phyloP scores from a whole-genome alignment of 345 rosid genomes.

The Arabis hirsuta region DNA sequence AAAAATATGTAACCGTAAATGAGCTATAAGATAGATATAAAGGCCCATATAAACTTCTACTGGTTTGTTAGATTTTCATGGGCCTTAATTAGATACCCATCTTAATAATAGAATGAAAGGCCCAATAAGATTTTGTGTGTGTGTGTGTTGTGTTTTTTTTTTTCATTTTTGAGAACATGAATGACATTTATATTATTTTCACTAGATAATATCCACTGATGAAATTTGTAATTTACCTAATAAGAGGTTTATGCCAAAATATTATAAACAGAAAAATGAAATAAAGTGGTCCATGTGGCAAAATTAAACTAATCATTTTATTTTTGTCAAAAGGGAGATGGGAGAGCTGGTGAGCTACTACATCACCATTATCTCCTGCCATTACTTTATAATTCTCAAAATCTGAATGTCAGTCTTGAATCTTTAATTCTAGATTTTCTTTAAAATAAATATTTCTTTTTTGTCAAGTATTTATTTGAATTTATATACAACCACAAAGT shows the following conservation, averaged over 20 bases:
- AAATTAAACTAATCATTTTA: conserved; percentile 26
- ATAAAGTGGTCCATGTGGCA: conserved; percentile 34
- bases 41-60: neutral
- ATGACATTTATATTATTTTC: neutral
- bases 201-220: neutral
- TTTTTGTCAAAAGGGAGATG: conserved; percentile 40
- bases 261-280: neutral
- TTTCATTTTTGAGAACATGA: neutral
- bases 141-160: conserved; percentile 28
- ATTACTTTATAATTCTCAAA: conserved; percentile 24
- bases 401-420: conserved; percentile 29
- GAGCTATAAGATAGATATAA: neutral
- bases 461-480: neutral
- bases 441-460: no score
- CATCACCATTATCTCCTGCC: conserved; percentile 34
- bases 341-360: conserved; percentile 43
- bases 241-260: neutral
- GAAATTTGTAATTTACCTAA: neutral
- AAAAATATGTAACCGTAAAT: neutral
- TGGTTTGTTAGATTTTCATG: neutral
- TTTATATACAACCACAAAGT: neutral
- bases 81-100: neutral
- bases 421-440: neutral
- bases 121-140: conserved; percentile 70
- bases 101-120: conserved; percentile 39